Percentiles rank a stretch among this genome's conserved stretches.
Conservation (phyloP, 129 eudicot genomes). For the Smallanthus sonchifolius region DNA sequence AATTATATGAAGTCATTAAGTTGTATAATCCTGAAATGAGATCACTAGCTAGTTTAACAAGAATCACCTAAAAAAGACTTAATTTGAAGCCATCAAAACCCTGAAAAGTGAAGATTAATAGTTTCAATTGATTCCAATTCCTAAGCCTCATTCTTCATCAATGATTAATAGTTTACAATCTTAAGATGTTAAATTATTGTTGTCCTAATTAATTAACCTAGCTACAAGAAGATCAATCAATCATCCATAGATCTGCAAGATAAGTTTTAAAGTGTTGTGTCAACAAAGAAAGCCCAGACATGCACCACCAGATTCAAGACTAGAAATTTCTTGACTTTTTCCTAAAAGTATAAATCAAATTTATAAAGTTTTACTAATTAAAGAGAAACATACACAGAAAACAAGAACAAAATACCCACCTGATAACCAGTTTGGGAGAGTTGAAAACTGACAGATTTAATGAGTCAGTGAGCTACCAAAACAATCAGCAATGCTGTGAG, state of each 20-base stretch:
- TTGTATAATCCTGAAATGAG: background rate
- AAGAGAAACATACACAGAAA: conserved; percentile 32
- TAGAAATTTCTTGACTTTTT: background rate
- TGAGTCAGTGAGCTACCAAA: conserved; percentile 6
- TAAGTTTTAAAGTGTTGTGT: background rate
- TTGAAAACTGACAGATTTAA: conserved; percentile 20
- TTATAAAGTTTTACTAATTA: conserved; percentile 17
- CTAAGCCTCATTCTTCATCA: background rate
- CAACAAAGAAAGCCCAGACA: background rate
- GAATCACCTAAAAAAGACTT: background rate
- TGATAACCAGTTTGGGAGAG: conserved; percentile 24
- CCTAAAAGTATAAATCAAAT: too few relatives aligned
- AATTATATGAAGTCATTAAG: background rate
- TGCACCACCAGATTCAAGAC: conserved; percentile 7
- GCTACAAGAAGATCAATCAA: background rate
- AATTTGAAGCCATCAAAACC: background rate
- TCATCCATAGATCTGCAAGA: conserved; percentile 10
- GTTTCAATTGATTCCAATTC: background rate
- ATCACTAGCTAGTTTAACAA: background rate
- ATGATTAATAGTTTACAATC: background rate
- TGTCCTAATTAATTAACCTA: background rate
- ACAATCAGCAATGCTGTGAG: conserved; percentile 12
- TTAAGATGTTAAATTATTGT: background rate
- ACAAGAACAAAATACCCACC: conserved; percentile 29
- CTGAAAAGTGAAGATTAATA: background rate